Base-by-base conservation (phyloP, 352 stramenopile species). In the Phytophthora syringae region DNA sequence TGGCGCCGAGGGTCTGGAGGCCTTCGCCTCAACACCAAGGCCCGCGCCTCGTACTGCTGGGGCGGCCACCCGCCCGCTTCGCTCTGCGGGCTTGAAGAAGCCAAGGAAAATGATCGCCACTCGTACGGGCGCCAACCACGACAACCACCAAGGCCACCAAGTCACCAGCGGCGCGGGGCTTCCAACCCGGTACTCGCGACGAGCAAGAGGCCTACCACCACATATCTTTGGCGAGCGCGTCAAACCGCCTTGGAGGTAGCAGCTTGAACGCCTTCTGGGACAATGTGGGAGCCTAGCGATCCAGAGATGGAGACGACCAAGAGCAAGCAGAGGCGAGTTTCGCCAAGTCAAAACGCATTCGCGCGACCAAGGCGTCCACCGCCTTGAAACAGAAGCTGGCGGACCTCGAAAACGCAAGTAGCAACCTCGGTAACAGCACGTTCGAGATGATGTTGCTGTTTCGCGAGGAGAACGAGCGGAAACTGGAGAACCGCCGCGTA, bases 401-500 rank as follows among this genome's bases (percentile, higher is more conserved):
- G 1, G n/a, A 34, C 10, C 6, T 64, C 7, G 56, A 57, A 7
- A 45, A 7, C 10, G 15, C 44, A 0, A 11, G 24, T 9, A 52
- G 5, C 22, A 43, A 16, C 3, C 49, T 56, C 16, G 48, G 39
- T 0, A 28, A n/a, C 3, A 44, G 34, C 37, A 30, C 58, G 0
- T 36, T 65, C 6, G 48, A 49, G 9, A 52, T 34, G 15, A 54
- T 66, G 21, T 15, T 60, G n/a, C 18, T 60, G 0, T 28, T 64
- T 3, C 57, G 57, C 4, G 30, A 63, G n/a, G 44, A 63, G n/a
- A 48, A 43, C 16, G 43, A 53, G 15, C 34, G 44, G 16, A 63
- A 55, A 24, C n/a, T 13, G 12, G 54, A 63, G 21, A 15, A 1
- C 13, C 30, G 20, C 3, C 53, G 42, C 15, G 25, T n/a, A 9